phyloP scores from a whole-genome alignment of 2,329 filamentous ascomycete species.

The Penicillium italicum region DNA sequence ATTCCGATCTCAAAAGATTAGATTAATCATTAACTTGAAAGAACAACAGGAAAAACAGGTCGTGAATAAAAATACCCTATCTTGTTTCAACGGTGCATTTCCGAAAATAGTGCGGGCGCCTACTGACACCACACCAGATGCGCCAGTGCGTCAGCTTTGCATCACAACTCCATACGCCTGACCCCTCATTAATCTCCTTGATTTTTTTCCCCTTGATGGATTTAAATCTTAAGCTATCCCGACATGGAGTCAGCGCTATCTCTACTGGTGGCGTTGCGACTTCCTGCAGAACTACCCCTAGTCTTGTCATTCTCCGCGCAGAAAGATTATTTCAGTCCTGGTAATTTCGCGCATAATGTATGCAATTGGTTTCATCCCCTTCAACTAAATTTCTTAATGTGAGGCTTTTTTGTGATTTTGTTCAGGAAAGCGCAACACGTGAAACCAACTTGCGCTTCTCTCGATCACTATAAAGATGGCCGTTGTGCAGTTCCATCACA shows the following conservation, averaged over 20 bases:
- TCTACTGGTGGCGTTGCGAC: constrained; percentile 1
- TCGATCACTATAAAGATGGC: background rate
- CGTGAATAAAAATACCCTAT: no score
- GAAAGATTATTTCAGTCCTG: background rate
- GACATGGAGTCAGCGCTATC: background rate
- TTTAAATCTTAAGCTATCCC: background rate
- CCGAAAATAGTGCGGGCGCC: background rate
- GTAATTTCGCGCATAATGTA: background rate
- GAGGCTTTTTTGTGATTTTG: background rate
- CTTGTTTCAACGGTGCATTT: background rate
- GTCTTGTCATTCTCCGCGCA: background rate
- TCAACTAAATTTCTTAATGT: background rate
- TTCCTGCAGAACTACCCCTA: background rate
- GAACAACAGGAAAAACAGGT: no score
- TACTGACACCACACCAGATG: background rate
- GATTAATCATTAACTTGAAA: no score
- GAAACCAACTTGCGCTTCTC: background rate
- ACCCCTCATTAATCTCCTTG: background rate
- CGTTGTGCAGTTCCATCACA: background rate
- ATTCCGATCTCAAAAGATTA: no score
- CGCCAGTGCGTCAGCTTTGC: background rate
- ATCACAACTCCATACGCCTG: background rate
- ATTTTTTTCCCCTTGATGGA: background rate
- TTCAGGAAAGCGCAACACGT: background rate
- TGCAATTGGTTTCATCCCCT: background rate